A percentile compares a stretch with the other conserved stretches of the same genome.
Conservation (phyloP, 2,329 filamentous ascomycete species). For the Apiospora hydei region DNA sequence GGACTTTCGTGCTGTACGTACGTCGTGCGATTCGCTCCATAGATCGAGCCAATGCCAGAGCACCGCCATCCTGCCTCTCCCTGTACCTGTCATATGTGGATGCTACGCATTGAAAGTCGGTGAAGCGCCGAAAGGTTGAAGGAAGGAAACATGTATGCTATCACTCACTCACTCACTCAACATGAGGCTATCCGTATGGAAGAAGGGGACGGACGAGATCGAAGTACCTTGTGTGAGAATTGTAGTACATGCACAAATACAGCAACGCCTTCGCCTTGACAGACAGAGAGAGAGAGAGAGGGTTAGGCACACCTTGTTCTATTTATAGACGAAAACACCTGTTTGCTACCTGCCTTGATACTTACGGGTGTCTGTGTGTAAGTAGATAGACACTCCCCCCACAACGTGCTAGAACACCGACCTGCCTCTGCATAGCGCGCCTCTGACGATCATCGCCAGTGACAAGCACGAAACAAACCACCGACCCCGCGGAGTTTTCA, state of each 20-base stretch:
- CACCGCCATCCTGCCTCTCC: background rate
- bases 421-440: background rate
- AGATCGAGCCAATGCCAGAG: background rate
- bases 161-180: background rate
- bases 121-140: background rate
- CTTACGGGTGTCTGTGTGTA: background rate
- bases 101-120: background rate
- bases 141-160: background rate
- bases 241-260: background rate
- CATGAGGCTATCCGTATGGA: background rate
- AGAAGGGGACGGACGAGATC: background rate
- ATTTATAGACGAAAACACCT: background rate
- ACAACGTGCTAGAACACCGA: background rate
- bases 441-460: background rate
- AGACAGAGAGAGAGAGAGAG: no score
- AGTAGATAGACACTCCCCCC: background rate
- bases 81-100: no score
- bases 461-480: background rate
- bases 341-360: background rate
- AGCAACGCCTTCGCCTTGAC: background rate
- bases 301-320: background rate
- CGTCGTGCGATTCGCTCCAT: background rate
- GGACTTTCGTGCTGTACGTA: background rate
- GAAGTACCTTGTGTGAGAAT: background rate
- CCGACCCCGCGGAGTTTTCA: background rate